Evolutionary conservation across 495 filamentous ascomycete species (phyloP).

Genomic region (Gamarada debralockiae): DNA sequence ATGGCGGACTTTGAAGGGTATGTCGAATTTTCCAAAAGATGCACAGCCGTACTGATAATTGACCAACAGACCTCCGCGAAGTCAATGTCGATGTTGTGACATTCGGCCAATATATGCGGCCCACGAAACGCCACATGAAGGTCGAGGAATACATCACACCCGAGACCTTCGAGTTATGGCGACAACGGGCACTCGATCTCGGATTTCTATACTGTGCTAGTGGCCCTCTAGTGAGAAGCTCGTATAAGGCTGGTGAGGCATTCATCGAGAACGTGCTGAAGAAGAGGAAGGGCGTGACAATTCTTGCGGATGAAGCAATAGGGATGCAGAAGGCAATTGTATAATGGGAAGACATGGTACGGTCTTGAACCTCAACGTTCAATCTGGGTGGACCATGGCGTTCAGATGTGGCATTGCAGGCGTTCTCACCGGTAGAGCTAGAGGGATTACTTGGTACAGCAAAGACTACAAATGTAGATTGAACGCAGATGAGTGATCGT

Average conservation of each 20-base stretch:
- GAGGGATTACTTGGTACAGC: no score
- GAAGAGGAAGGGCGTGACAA: slow-evolving; percentile 53
- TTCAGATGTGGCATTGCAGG: background rate
- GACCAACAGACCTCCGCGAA: slow-evolving; percentile 60
- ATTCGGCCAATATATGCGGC: slow-evolving; percentile 98
- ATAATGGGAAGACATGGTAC: background rate
- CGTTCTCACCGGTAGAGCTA: background rate
- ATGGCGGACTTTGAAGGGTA: slow-evolving; percentile 69
- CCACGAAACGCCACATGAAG: slow-evolving; percentile 95
- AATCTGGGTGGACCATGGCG: background rate
- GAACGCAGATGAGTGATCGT: no score
- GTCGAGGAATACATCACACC: slow-evolving; percentile 93
- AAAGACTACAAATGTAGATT: no score
- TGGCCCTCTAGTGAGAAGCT: slow-evolving; percentile 86
- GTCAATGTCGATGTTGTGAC: slow-evolving; percentile 89
- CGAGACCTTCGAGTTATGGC: slow-evolving; percentile 85
- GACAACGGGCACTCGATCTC: slow-evolving; percentile 84
- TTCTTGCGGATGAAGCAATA: slow-evolving; percentile 14
- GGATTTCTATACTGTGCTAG: slow-evolving; percentile 96
- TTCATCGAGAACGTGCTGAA: slow-evolving; percentile 98
- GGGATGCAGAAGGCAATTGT: slow-evolving; percentile 24
- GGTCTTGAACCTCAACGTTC: background rate
- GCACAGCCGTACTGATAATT: no score
- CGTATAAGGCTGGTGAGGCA: slow-evolving; percentile 95
- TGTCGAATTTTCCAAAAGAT: slow-evolving; percentile 8